Conservation (phyloP, 1,139 yeast genomes). For the Yamadazyma aaseri region DNA sequence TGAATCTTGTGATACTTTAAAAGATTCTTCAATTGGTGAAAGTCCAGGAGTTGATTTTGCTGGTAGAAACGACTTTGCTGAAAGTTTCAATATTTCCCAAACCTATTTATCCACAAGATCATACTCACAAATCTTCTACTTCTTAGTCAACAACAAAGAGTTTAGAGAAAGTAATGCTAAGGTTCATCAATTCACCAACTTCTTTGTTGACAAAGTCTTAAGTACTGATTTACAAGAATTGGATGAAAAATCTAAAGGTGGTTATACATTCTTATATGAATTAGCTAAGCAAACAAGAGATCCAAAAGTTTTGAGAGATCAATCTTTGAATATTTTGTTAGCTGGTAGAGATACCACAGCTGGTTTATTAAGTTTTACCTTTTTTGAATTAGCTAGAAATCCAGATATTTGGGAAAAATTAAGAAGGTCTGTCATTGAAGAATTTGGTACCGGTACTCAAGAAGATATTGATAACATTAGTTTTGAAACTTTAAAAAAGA, state of each 20-base stretch:
- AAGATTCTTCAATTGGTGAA: constrained; percentile 51
- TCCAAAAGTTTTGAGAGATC: constrained; percentile 42
- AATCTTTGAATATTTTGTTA: constrained; percentile 42
- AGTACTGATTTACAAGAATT: constrained; percentile 26
- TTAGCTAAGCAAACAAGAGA: constrained; percentile 45
- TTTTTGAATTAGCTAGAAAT: constrained; percentile 42
- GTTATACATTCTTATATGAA: constrained; percentile 44
- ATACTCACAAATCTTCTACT: constrained; percentile 28
- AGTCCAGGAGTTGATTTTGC: constrained; percentile 30
- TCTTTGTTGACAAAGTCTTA: constrained; percentile 27
- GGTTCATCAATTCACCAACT: constrained; percentile 37
- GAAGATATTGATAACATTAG: constrained; percentile 30
- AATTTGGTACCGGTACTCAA: constrained; percentile 37
- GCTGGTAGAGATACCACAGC: constrained; percentile 53
- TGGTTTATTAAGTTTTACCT: constrained; percentile 41
- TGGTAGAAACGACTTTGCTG: constrained; percentile 22
- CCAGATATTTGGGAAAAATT: constrained; percentile 36
- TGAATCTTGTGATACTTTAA: constrained; percentile 44
- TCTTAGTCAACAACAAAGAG: constrained; percentile 27
- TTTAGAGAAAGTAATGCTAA: constrained; percentile 26
- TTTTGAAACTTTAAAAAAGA: constrained; percentile 49
- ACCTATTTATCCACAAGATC: constrained; percentile 29
- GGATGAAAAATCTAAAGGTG: constrained; percentile 35
- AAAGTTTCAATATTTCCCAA: constrained; percentile 32
- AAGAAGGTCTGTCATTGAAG: constrained; percentile 28